Base-by-base conservation (phyloP, 495 filamentous ascomycete genomes). In the Neurospora hispaniola region DNA sequence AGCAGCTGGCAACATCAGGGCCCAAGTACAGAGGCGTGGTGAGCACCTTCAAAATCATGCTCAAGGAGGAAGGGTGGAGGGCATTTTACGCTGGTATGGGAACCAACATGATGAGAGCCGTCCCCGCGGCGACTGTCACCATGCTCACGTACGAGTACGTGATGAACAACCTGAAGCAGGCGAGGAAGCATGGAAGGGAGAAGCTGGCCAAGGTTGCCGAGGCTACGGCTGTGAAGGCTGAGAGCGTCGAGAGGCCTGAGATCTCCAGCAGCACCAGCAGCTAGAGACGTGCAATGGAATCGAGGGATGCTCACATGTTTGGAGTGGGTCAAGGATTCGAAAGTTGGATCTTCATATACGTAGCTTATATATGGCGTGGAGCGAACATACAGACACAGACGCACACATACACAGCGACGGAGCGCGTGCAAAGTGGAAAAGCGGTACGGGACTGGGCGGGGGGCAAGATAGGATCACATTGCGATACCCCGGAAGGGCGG, bases 1-100 rank as follows among this genome's bases (percentile, higher is more conserved):
- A 66, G 27, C 69, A 40, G 14, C 35, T 54, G 2, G 48, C 46
- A 9, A 69, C 18, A 42, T 39, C 62, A 54, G 48, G 42, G 44
- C 91, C 92, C 35, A 90, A 93, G 70, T 98, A 98, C 80, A 85
- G 83, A 73, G 96, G 96, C 39, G 86, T 97, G 40, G 76, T 94
- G n/a, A 89, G 88, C 76, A 98, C 94, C 5, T 92, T 89, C 79
- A 88, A 89, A 75, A 94, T 90, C 4, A 98, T 99, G 68, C 80
- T 97, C 42, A 83, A 85, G 31, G 96, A 99, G 81, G 96, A 99
- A 81, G 96, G 96, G 2, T 97, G 96, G 94, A 86, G 91, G 69
- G 96, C 94, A 8, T 98, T 99, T 79, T 99, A 99, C 79, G 93
- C 94, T 27, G 96, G 96, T 39, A 96, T 99, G 88, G 96, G 96